Evolutionary conservation across 306 rosid genomes (phyloP).

Genomic region (Mimosa pudica): DNA sequence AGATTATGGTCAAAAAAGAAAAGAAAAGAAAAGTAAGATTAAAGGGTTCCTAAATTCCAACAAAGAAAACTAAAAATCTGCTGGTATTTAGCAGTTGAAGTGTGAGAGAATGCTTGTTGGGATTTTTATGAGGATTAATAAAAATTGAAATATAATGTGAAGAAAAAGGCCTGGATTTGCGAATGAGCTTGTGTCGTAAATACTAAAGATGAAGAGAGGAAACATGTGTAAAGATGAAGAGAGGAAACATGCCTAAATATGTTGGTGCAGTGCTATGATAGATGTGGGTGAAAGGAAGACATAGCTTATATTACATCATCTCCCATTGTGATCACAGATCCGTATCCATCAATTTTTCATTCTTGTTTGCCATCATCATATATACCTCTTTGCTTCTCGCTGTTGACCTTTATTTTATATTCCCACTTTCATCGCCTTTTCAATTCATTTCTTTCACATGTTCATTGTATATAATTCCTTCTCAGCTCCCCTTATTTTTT

Average conservation of each 20-base stretch:
- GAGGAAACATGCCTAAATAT: not conserved
- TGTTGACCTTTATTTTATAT: not conserved
- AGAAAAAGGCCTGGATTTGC: not conserved
- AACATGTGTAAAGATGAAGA: not conserved
- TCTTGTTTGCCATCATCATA: not conserved
- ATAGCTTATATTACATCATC: not conserved
- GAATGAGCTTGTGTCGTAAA: not conserved
- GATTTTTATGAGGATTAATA: not conserved
- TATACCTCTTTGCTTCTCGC: not conserved
- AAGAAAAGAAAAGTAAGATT: not conserved
- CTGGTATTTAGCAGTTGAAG: not conserved
- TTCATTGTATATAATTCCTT: not conserved
- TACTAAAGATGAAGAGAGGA: not conserved
- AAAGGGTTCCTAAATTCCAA: not conserved
- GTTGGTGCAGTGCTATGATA: not conserved
- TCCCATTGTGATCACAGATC: not conserved
- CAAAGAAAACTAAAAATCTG: not conserved
- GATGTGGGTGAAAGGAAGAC: not conserved
- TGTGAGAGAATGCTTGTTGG: not conserved
- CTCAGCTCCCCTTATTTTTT: not conserved
- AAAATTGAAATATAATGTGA: not conserved
- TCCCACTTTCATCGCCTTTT: not conserved
- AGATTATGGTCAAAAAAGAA: too few species aligned
- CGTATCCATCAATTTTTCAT: not conserved
- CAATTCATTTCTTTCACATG: not conserved